Conservation (phyloP, 441 rosid genomes). For the Populus hybrid region DNA sequence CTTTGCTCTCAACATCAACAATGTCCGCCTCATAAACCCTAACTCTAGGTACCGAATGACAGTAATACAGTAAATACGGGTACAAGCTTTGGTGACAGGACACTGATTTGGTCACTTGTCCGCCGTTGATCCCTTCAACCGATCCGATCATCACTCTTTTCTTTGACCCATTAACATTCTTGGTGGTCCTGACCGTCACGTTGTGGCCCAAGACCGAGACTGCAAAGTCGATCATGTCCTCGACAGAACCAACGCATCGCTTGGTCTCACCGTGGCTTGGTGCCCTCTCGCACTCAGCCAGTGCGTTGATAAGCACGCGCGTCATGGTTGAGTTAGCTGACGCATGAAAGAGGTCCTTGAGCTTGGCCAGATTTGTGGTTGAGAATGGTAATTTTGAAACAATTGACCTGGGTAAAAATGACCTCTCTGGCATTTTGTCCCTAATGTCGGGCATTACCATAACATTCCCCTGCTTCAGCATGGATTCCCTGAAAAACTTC, state of each 20-base stretch:
- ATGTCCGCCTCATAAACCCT: slow-evolving; percentile 82
- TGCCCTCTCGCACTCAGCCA: slow-evolving; percentile 73
- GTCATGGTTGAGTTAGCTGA: slow-evolving; percentile 64
- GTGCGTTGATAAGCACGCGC: slow-evolving; percentile 48
- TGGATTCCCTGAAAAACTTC: slow-evolving; percentile 77
- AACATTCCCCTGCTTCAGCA: slow-evolving; percentile 59
- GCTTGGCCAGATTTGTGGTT: slow-evolving; percentile 21
- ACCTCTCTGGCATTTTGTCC: slow-evolving; percentile 91
- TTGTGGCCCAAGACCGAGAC: slow-evolving; percentile 62
- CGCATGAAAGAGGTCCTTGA: slow-evolving; percentile 64
- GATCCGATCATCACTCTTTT: slow-evolving; percentile 59
- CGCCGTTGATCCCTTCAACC: slow-evolving; percentile 74
- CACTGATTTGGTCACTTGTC: slow-evolving; percentile 66
- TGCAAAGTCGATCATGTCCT: slow-evolving; percentile 85
- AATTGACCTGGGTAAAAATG: slow-evolving; percentile 75
- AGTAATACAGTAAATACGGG: slow-evolving; percentile 86
- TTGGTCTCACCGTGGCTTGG: slow-evolving; percentile 86
- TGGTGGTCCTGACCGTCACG: slow-evolving; percentile 61
- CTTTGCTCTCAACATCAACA: slow-evolving; percentile 39
- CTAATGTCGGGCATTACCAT: slow-evolving; percentile 88
- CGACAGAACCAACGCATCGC: slow-evolving; percentile 74
- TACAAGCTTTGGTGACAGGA: slow-evolving; percentile 92
- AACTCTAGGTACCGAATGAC: slow-evolving; percentile 92
- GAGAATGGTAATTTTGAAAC: slow-evolving; percentile 73
- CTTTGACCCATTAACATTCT: slow-evolving; percentile 63